Evolutionary conservation across 2,329 filamentous ascomycete species (phyloP).

Genomic region (Xylaria sp.): DNA sequence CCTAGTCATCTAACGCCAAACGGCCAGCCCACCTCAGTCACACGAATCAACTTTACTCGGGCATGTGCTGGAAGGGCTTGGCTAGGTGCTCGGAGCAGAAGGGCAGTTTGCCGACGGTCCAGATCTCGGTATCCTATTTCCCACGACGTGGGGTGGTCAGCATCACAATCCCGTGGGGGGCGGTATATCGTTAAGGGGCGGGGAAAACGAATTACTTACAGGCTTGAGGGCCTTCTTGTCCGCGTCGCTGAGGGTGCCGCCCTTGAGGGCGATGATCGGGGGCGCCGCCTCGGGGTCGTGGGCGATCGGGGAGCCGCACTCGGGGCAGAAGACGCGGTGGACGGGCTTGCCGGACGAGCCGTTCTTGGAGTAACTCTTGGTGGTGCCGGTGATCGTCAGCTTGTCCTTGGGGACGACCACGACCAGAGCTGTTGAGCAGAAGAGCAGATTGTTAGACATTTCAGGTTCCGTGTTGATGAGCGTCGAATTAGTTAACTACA

Average conservation of each 20-base stretch:
- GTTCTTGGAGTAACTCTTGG: conserved; percentile 65
- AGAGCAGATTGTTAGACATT: not conserved
- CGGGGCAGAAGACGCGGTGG: conserved; percentile 70
- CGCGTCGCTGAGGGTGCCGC: conserved; percentile 63
- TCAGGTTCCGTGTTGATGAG: conserved; percentile 5
- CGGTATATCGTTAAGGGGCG: no score
- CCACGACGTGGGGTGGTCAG: not conserved
- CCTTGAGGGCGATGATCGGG: conserved; percentile 71
- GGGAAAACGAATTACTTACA: conserved; percentile 41
- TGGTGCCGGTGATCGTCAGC: conserved; percentile 63
- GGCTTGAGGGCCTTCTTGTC: conserved; percentile 71
- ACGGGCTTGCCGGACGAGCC: conserved; percentile 65
- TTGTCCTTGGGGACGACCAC: conserved; percentile 68
- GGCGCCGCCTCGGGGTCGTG: conserved; percentile 73
- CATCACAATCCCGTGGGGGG: not conserved
- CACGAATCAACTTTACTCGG: conserved; percentile 43
- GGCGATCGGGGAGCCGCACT: conserved; percentile 70
- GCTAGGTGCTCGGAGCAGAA: conserved; percentile 69
- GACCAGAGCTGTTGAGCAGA: conserved; percentile 57
- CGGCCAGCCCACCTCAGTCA: not conserved
- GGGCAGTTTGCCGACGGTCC: conserved; percentile 69
- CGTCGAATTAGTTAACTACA: not conserved
- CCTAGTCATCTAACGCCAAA: not conserved
- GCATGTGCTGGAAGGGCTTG: conserved; percentile 67
- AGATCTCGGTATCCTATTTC: conserved; percentile 66